Conservation (phyloP, 2,329 filamentous ascomycete genomes). For the Leptographium radiaticola region DNA sequence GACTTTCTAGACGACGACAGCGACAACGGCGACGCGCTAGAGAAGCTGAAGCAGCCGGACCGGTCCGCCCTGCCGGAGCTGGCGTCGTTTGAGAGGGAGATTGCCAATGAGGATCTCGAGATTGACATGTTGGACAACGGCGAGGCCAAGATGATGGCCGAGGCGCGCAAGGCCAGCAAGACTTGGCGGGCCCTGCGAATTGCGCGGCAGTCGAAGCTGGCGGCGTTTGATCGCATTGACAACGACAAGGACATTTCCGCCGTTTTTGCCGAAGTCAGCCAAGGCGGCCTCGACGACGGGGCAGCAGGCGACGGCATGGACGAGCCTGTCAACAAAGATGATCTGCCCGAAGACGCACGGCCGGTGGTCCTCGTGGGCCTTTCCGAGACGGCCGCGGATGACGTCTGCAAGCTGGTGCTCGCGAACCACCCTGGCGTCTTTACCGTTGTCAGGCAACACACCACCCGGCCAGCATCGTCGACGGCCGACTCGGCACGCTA, state of each 20-base stretch:
- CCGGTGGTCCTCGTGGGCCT: conserved; percentile 58
- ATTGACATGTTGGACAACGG: conserved; percentile 65
- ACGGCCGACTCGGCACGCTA: background rate
- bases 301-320: background rate
- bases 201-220: conserved; percentile 59
- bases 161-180: conserved; percentile 72
- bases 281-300: conserved; percentile 9
- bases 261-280: conserved; percentile 39
- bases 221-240: conserved; percentile 76
- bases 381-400: conserved; percentile 47
- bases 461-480: conserved; percentile 21
- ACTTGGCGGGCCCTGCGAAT: conserved; percentile 81
- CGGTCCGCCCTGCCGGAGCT: conserved; percentile 59
- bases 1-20: conserved; percentile 63
- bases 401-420: conserved; percentile 49
- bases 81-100: conserved; percentile 56
- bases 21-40: conserved; percentile 40
- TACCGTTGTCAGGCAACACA: conserved; percentile 41
- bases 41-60: conserved; percentile 51
- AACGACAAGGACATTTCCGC: conserved; percentile 57
- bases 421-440: conserved; percentile 54
- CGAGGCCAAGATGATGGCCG: conserved; percentile 38
- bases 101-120: conserved; percentile 72
- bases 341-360: conserved; percentile 33
- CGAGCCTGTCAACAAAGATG: conserved; percentile 11